These are phyloP conservation scores for Stropharia rugosoannulata DNA, from an alignment of 768 basidiomycete species.

Conservation along the genomic window DNA sequence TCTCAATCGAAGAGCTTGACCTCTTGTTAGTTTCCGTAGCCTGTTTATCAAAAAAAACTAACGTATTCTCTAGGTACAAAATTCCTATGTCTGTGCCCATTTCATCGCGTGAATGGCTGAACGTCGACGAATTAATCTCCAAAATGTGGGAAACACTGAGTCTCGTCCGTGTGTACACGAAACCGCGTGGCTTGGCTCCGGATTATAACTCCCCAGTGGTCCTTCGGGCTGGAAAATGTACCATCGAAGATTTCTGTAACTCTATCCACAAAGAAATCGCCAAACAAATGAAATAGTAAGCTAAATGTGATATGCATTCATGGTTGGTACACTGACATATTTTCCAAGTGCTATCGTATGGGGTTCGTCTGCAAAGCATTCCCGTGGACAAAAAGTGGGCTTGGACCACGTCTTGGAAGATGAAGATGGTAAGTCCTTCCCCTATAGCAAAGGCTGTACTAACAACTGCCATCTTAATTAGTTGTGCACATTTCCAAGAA, in stretches of 20 bases:
- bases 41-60: not conserved
- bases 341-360: slow-evolving; percentile 78
- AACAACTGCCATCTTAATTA: slow-evolving; percentile 9
- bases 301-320: slow-evolving; percentile 6
- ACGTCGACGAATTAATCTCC: slow-evolving; percentile 91
- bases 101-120: slow-evolving; percentile 93
- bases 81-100: slow-evolving; percentile 96
- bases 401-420: slow-evolving; percentile 84
- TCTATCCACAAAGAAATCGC: slow-evolving; percentile 96
- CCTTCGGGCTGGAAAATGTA: slow-evolving; percentile 58
- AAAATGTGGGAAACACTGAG: slow-evolving; percentile 93
- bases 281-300: slow-evolving; percentile 96
- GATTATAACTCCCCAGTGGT: slow-evolving; percentile 94
- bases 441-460: not conserved
- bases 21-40: slow-evolving; percentile 54
- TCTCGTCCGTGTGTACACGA: slow-evolving; percentile 95
- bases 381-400: slow-evolving; percentile 94
- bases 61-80: slow-evolving; percentile 56
- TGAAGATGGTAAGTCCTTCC: slow-evolving; percentile 68
- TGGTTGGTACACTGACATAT: not conserved
- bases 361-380: slow-evolving; percentile 97
- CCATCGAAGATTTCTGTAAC: slow-evolving; percentile 89
- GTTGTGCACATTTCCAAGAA: slow-evolving; percentile 41
- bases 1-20: slow-evolving; percentile 97
- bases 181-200: slow-evolving; percentile 87